Evolutionary conservation across 495 filamentous ascomycete species (phyloP).

Genomic region (Talaromyces nanjingensis): DNA sequence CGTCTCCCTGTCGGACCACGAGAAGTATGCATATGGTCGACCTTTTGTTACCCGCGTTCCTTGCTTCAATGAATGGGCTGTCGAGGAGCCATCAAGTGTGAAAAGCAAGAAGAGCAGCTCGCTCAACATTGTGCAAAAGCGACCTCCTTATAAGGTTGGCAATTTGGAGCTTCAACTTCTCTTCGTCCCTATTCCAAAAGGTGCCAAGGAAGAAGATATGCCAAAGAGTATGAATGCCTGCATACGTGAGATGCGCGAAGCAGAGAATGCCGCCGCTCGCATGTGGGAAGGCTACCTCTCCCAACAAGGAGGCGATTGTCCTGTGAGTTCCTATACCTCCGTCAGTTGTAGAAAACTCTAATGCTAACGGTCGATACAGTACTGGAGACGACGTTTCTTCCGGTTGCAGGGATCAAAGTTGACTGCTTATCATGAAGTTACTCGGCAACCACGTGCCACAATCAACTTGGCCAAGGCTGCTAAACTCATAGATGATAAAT

Average conservation of each 20-base stretch:
- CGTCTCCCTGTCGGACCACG: slow-evolving; percentile 86
- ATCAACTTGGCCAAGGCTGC: slow-evolving; percentile 94
- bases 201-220: slow-evolving; percentile 88
- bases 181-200: slow-evolving; percentile 88
- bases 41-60: slow-evolving; percentile 81
- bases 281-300: slow-evolving; percentile 84
- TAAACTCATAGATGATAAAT: slow-evolving; percentile 87
- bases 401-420: slow-evolving; percentile 85
- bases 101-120: slow-evolving; percentile 78
- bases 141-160: slow-evolving; percentile 88
- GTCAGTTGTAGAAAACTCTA: not conserved
- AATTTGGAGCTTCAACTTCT: slow-evolving; percentile 89
- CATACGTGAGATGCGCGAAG: slow-evolving; percentile 84
- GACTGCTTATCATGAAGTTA: slow-evolving; percentile 93
- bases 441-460: slow-evolving; percentile 87
- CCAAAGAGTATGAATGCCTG: slow-evolving; percentile 97
- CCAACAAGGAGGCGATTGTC: slow-evolving; percentile 96
- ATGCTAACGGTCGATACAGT: slow-evolving; percentile 44
- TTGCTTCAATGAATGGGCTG: slow-evolving; percentile 97
- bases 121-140: slow-evolving; percentile 52
- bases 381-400: slow-evolving; percentile 96
- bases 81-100: slow-evolving; percentile 74
- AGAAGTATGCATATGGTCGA: slow-evolving; percentile 74
- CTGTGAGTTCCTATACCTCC: slow-evolving; percentile 54
- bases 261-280: slow-evolving; percentile 63